Evolutionary conservation across 2,329 filamentous ascomycete species (phyloP).

Genomic region (Fusarium bulbicola): DNA sequence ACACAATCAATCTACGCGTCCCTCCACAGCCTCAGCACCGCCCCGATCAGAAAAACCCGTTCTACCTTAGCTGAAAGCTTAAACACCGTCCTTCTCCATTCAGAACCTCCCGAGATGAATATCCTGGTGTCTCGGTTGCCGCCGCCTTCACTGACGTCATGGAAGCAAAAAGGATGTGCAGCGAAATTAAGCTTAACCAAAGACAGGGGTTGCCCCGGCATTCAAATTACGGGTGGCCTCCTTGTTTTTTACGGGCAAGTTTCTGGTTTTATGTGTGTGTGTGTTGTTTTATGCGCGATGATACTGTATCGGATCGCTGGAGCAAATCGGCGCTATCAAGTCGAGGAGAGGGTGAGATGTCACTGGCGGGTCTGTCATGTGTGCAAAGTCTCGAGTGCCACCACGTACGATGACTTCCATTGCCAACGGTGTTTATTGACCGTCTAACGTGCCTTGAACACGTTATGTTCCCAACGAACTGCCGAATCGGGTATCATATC

Average conservation of each 20-base stretch:
- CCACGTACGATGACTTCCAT: not conserved
- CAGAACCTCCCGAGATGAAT: not conserved
- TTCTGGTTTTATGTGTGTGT: not conserved
- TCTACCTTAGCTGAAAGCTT: not conserved
- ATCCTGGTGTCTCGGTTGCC: not conserved
- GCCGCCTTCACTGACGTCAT: not conserved
- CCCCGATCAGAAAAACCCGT: not conserved
- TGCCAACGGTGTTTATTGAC: not conserved
- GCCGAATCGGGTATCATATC: not conserved
- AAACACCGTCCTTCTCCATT: conserved; percentile 2
- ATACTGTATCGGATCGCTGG: not conserved
- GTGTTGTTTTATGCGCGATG: not conserved
- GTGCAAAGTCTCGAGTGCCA: not conserved
- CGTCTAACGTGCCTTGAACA: not conserved
- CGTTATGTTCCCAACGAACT: not conserved
- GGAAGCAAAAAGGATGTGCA: not conserved
- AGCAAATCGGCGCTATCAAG: conserved; percentile 4
- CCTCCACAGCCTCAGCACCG: conserved; percentile 2
- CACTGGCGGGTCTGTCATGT: not conserved
- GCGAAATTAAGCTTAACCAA: conserved; percentile 13
- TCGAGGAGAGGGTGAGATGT: not conserved
- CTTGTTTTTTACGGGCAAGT: not conserved
- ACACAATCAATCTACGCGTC: not conserved
- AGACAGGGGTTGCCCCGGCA: not conserved
- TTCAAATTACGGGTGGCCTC: not conserved